phyloP scores from a whole-genome alignment of 805 yeast genomes.

The Starmerella powellii region DNA sequence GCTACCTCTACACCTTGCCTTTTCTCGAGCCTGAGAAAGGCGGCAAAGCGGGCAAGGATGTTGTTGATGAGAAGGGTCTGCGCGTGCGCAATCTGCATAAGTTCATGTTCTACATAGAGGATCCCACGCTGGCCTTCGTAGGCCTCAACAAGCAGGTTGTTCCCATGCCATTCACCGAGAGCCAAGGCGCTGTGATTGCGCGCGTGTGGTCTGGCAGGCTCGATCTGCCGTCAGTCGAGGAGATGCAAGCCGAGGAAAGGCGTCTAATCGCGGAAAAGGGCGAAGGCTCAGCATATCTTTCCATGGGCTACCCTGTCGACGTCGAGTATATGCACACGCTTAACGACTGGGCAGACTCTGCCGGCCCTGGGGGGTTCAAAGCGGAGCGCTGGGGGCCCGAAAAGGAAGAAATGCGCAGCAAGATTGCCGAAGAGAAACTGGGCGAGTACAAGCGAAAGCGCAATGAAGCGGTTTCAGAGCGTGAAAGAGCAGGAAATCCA shows the following conservation, averaged over 20 bases:
- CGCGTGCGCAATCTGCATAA: constrained; percentile 44
- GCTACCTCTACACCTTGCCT: constrained; percentile 57
- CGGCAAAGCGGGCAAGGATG: not conserved
- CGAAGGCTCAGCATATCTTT: constrained; percentile 40
- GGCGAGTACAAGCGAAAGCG: constrained; percentile 15
- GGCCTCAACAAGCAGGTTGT: constrained; percentile 34
- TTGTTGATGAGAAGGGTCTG: constrained; percentile 32
- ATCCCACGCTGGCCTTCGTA: constrained; percentile 54
- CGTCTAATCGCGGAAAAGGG: constrained; percentile 36
- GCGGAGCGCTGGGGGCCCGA: constrained; percentile 45
- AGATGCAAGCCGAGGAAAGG: constrained; percentile 37
- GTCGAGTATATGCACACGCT: constrained; percentile 42
- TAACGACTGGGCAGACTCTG: constrained; percentile 28
- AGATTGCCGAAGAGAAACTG: constrained; percentile 9
- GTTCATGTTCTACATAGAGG: constrained; percentile 45
- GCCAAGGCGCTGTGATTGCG: constrained; percentile 55
- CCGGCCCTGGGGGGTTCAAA: constrained; percentile 31
- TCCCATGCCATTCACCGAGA: constrained; percentile 33
- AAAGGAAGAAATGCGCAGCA: constrained; percentile 17
- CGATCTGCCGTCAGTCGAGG: constrained; percentile 36
- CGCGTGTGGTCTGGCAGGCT: constrained; percentile 50
- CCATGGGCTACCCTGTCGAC: constrained; percentile 45
- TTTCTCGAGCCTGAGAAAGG: constrained; percentile 33
- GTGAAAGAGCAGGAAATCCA: too few relatives aligned
- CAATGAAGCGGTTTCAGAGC: constrained; percentile 2